Percentiles rank a stretch among this genome's conserved stretches.
These are phyloP conservation scores for Cadophora luteo-olivacea DNA, from an alignment of 2,329 filamentous ascomycete species.

Conservation along the genomic window DNA sequence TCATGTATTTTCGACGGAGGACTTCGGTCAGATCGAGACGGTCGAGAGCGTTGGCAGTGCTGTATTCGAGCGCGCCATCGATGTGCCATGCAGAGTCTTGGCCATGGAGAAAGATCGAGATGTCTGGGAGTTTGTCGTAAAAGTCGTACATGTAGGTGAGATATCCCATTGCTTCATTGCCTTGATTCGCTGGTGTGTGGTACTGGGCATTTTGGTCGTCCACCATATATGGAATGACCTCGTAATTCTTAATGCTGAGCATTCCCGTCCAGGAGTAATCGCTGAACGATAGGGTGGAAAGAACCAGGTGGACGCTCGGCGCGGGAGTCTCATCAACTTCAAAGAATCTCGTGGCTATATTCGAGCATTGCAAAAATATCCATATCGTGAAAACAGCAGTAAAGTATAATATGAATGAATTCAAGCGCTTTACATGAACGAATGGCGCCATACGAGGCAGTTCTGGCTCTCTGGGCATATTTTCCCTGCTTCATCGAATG, in stretches of 20 bases:
- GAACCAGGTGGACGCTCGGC: slow-evolving; percentile 28
- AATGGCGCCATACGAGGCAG: neutral
- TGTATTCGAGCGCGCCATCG: slow-evolving; percentile 45
- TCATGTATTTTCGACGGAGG: slow-evolving; percentile 58
- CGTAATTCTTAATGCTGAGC: slow-evolving; percentile 21
- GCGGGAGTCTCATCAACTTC: neutral
- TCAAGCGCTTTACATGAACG: neutral
- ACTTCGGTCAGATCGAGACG: slow-evolving; percentile 48
- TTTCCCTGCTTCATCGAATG: neutral
- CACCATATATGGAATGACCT: slow-evolving; percentile 54
- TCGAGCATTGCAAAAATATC: neutral
- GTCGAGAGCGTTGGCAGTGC: slow-evolving; percentile 44
- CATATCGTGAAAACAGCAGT: slow-evolving; percentile 1
- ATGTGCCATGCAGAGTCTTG: slow-evolving; percentile 54
- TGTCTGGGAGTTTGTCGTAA: slow-evolving; percentile 64
- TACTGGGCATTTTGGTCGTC: slow-evolving; percentile 54
- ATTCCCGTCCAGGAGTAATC: slow-evolving; percentile 24
- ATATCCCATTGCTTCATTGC: slow-evolving; percentile 68
- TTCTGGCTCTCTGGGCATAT: neutral
- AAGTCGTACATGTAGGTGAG: slow-evolving; percentile 66
- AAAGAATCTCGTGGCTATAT: neutral
- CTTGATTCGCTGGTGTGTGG: slow-evolving; percentile 62
- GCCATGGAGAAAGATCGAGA: slow-evolving; percentile 67
- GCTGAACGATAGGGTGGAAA: slow-evolving; percentile 17
- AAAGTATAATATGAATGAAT: neutral